These are phyloP conservation scores for Ocimum tenuiflorum DNA, from an alignment of 257 asterid species.

Conservation along the genomic window DNA sequence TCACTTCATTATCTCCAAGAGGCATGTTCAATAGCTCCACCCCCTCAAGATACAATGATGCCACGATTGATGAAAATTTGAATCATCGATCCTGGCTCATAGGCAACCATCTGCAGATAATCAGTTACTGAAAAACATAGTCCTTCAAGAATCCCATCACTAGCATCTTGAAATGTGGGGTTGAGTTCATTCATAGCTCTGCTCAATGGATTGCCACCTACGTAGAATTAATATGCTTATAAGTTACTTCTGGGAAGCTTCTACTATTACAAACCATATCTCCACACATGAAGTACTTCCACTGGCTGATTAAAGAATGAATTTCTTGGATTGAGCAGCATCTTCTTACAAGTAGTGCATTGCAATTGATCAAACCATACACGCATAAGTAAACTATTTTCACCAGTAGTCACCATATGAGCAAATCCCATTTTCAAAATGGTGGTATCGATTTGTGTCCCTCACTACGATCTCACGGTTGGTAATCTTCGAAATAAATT, in stretches of 20 bases:
- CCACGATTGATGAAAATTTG: conserved; percentile 5
- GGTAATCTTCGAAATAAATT: no score
- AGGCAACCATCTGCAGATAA: background rate
- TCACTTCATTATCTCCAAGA: conserved; percentile 17
- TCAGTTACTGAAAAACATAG: background rate
- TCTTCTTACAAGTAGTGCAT: conserved; percentile 1
- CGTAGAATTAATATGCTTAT: no score
- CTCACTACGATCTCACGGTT: no score
- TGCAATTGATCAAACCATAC: no score
- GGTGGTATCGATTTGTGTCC: no score
- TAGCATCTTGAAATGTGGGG: background rate
- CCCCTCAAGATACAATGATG: background rate
- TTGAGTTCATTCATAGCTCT: background rate
- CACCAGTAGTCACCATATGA: no score
- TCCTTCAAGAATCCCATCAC: background rate
- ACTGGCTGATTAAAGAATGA: background rate
- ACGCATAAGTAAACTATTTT: no score
- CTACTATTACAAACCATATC: background rate
- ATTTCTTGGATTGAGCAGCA: background rate
- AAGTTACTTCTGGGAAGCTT: background rate
- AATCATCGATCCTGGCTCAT: background rate
- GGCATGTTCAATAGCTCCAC: background rate
- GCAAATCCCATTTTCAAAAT: no score
- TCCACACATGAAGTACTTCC: background rate
- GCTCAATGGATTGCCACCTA: background rate